A percentile compares a stretch with the other conserved stretches of the same genome.
These are phyloP conservation scores for Lactarius sp. DNA, from an alignment of 768 basidiomycete genomes.

Conservation along the genomic window DNA sequence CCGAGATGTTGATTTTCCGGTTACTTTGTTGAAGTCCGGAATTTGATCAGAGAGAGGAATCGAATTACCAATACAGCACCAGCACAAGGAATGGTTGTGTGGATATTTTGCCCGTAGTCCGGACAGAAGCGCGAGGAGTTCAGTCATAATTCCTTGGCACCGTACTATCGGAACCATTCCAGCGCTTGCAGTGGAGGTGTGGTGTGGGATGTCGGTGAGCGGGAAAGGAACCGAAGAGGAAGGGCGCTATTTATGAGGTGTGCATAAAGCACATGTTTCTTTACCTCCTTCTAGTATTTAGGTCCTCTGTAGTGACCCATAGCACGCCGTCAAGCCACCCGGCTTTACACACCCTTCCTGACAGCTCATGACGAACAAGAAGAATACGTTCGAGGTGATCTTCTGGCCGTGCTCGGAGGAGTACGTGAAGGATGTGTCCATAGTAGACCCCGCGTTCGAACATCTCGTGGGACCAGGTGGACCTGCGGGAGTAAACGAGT, in stretches of 20 bases:
- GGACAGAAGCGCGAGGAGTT: too few species aligned
- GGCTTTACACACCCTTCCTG: background rate
- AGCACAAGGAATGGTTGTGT: too few species aligned
- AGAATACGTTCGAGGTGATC: constrained; percentile 5
- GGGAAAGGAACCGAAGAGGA: background rate
- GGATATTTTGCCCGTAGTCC: too few species aligned
- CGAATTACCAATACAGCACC: background rate
- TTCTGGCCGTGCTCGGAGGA: constrained; percentile 16
- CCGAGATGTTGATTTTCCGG: too few species aligned
- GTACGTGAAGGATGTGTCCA: constrained; percentile 2
- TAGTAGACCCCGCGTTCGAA: constrained; percentile 5
- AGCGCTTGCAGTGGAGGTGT: background rate
- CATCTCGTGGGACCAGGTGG: background rate
- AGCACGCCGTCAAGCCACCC: background rate
- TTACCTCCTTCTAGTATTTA: background rate
- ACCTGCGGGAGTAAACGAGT: constrained; percentile 5
- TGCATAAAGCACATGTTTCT: too few species aligned
- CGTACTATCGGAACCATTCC: background rate
- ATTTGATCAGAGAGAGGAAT: background rate
- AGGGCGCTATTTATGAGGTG: background rate
- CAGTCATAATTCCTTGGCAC: background rate
- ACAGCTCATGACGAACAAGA: background rate
- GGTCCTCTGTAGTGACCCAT: background rate
- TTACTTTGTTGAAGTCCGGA: too few species aligned
- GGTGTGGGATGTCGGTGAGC: background rate